phyloP scores from a whole-genome alignment of 192 early-diverging fungal genomes.

The Backusella liffmaniae region DNA sequence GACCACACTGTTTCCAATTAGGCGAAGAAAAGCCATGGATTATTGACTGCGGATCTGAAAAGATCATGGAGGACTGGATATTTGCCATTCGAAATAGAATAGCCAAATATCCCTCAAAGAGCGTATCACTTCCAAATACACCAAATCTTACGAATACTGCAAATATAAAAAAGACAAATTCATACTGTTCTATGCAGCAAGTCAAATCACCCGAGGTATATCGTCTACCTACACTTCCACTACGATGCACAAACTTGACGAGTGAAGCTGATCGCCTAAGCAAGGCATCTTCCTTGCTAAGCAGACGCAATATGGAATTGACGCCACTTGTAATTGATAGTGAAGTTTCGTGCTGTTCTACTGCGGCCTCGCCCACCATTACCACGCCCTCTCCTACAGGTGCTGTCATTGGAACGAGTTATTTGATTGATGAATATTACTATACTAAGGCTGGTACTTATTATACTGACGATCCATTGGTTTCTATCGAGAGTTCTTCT shows the following conservation, averaged over 20 bases:
- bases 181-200: background rate
- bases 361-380: background rate
- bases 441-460: conserved; percentile 1
- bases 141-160: background rate
- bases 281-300: background rate
- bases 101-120: background rate
- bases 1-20: conserved; percentile 9
- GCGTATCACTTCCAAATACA: background rate
- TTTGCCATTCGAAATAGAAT: conserved; percentile 9
- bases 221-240: background rate
- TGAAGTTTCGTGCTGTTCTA: background rate
- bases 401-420: background rate
- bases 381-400: conserved; percentile 2
- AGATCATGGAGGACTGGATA: conserved; percentile 12
- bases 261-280: background rate
- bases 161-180: background rate
- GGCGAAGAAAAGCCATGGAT: conserved; percentile 15
- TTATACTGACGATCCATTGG: background rate
- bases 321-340: conserved; percentile 3
- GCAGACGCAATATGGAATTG: conserved; percentile 2
- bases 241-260: conserved; percentile 7
- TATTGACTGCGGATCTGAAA: conserved; percentile 21
- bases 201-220: background rate
- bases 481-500: background rate
- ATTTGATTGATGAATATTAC: background rate